Conservation (phyloP, 2,329 filamentous ascomycete species). For the Penicillium sp. region DNA sequence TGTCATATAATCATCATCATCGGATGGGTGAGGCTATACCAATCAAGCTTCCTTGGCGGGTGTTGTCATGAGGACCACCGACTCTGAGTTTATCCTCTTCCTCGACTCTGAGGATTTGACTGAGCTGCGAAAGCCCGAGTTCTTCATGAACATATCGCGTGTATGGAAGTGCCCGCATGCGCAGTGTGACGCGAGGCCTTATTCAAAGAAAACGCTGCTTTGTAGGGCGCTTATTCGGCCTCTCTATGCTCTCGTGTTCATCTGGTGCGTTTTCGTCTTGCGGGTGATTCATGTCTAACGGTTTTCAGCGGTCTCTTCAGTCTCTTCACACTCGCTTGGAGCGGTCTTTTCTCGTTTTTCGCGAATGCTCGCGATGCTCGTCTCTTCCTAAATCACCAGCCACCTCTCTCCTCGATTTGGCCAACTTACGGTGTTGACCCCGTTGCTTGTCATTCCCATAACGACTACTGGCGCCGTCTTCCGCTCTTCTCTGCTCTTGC, state of each 20-base stretch:
- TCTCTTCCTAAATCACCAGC: not conserved
- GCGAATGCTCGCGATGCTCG: not conserved
- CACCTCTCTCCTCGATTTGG: conserved; percentile 7
- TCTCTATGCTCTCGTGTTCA: conserved; percentile 5
- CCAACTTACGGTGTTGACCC: conserved; percentile 46
- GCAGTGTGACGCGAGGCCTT: not conserved
- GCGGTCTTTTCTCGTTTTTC: conserved; percentile 2
- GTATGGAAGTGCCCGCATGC: conserved; percentile 9
- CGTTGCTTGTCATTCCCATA: conserved; percentile 64
- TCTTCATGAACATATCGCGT: not conserved
- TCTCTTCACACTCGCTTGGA: conserved; percentile 3
- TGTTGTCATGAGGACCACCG: not conserved
- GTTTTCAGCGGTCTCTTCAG: conserved; percentile 2
- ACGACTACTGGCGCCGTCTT: conserved; percentile 66
- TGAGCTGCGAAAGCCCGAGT: not conserved
- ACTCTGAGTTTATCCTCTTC: not conserved
- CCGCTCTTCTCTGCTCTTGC: conserved; percentile 63
- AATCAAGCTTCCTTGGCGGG: conserved; percentile 9
- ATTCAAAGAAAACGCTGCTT: not conserved
- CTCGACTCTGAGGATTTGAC: not conserved
- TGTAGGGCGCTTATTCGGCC: conserved; percentile 2
- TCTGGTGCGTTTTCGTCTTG: conserved; percentile 4
- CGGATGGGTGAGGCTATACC: conserved; percentile 1
- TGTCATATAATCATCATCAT: not conserved
- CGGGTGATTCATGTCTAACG: not conserved